These are phyloP conservation scores for Cadophora gregata DNA, from an alignment of 2,329 filamentous ascomycete species.

Conservation along the genomic window DNA sequence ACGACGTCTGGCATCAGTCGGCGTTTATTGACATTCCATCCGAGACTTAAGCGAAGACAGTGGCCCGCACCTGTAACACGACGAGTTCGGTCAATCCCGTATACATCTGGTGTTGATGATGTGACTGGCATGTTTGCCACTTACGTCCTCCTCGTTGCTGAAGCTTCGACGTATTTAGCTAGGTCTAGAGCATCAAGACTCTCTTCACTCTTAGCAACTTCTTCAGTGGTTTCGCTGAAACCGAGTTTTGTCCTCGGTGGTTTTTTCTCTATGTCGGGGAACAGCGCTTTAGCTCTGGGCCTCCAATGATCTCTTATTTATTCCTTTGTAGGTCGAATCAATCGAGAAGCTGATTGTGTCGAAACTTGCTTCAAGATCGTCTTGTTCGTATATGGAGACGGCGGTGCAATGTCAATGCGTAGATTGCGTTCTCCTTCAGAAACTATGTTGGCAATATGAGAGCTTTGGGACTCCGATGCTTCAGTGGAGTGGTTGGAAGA, in stretches of 20 bases:
- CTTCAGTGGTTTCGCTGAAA: not conserved
- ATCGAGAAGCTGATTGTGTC: too few species aligned
- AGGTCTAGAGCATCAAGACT: not conserved
- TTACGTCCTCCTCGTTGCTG: not conserved
- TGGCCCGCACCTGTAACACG: not conserved
- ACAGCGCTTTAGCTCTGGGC: not conserved
- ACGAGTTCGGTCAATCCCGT: too few species aligned
- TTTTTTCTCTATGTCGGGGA: not conserved
- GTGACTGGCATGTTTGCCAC: not conserved
- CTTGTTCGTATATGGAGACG: not conserved
- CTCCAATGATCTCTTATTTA: not conserved
- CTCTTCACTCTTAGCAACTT: not conserved
- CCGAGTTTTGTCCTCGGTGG: not conserved
- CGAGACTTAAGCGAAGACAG: not conserved
- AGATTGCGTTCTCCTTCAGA: not conserved
- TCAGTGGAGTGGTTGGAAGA: not conserved
- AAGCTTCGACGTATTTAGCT: not conserved
- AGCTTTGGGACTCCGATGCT: not conserved
- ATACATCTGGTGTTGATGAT: not conserved
- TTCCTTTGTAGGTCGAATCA: not conserved
- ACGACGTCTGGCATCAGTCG: not conserved
- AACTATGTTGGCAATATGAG: not conserved
- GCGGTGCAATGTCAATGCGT: not conserved
- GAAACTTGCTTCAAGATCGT: not conserved
- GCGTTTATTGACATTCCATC: not conserved